Percentiles rank a stretch among this genome's conserved stretches.
Evolutionary conservation across 805 yeast species (phyloP).

Genomic region (Kazachstania psychrophila): DNA sequence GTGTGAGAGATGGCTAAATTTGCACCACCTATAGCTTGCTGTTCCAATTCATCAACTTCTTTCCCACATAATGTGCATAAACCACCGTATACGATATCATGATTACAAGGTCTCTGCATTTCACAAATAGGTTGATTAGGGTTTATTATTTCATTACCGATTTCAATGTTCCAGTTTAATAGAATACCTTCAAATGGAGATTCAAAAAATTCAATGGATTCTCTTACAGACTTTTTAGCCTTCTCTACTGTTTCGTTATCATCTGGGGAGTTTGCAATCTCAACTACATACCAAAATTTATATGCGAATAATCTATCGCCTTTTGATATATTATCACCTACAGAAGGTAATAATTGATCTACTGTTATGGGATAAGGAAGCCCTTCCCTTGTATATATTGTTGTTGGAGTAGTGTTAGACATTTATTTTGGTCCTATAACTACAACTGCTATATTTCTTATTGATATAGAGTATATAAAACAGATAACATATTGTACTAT

Average conservation of each 20-base stretch:
- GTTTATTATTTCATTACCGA: conserved; percentile 49
- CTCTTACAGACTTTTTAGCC: conserved; percentile 36
- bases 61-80: conserved; percentile 89
- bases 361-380: conserved; percentile 35
- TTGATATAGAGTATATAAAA: too few relatives aligned
- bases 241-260: conserved; percentile 2
- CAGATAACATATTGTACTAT: too few relatives aligned
- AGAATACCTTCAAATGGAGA: conserved; percentile 73
- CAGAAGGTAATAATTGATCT: conserved; percentile 26
- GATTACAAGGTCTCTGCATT: conserved; percentile 78
- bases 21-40: conserved; percentile 40
- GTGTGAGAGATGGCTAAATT: conserved; percentile 74
- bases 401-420: conserved; percentile 25
- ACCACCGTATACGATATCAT: conserved; percentile 90
- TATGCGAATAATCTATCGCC: conserved; percentile 35
- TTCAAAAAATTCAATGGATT: conserved; percentile 68
- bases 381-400: conserved; percentile 19
- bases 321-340: conserved; percentile 30
- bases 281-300: conserved; percentile 38
- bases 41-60: conserved; percentile 67
- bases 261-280: conserved; percentile 19
- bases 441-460: too few relatives aligned
- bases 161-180: conserved; percentile 38
- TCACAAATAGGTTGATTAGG: conserved; percentile 42
- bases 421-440: too few relatives aligned